Base-by-base conservation (phyloP, 2,329 filamentous ascomycete genomes). In the Talaromyces pinophilus region DNA sequence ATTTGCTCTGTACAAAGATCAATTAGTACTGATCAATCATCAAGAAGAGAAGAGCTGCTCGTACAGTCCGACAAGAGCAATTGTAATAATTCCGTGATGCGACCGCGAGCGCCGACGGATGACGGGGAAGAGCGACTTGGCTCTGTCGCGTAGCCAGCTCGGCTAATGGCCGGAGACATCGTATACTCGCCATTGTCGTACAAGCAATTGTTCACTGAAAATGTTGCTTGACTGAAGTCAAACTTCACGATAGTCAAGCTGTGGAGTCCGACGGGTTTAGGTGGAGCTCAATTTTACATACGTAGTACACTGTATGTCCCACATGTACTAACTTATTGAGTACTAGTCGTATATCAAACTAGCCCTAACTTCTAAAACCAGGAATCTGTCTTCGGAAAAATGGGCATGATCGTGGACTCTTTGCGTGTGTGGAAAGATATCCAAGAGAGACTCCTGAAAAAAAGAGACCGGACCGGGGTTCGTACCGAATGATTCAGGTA, bases 21-120 rank as follows among this genome's bases (percentile, higher is more conserved):
- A 46, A 40, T 64, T 30, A 28, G 42, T 40, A 10, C 15, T 1
- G 8, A 17, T 25, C 7, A 52, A 17, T 52, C 11, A 7, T 5
- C 17, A 25, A 28, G n/a, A 48, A 42, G 11, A 19, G n/a, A 40
- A 40, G 5, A 40, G 19, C 17, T 11, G 28, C 13, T n/a, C 35
- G 25, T 55, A 64, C 62, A 30, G n/a, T 62, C 8, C 38, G 52
- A 38, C 62, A 64, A 17, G 40, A 48, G 62, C 62, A 64, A 59
- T 60, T 60, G 57, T 50, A 28, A 59, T 59, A 59, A 28, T 59
- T 64, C n/a, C 62, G 17, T 33, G 52, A 64, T 48, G 62, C 62
- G 40, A 64, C 44, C 4, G 62, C 19, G 17, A 64, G 30, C 30
- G 62, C 28, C 30, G 52, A 57, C 42, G 62, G 17, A 3, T 11